phyloP scores from a whole-genome alignment of 2,329 filamentous ascomycete genomes.

The Neonectria hederae region DNA sequence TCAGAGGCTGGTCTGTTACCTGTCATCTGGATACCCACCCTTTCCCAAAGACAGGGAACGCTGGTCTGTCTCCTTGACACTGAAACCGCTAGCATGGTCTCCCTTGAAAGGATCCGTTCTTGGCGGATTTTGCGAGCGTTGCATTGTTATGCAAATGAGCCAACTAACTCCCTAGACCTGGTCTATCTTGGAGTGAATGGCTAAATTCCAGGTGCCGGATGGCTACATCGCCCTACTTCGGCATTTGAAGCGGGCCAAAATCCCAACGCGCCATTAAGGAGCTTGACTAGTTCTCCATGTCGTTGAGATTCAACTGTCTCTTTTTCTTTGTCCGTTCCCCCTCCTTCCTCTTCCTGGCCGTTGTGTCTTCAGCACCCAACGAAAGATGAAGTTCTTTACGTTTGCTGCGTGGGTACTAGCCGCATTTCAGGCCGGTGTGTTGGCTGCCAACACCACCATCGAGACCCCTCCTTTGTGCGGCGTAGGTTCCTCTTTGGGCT shows the following conservation, averaged over 20 bases:
- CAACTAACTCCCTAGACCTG: neutral
- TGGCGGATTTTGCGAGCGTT: neutral
- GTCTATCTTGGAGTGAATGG: conserved; percentile 1
- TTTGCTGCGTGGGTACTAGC: conserved; percentile 18
- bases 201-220: neutral
- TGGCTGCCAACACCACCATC: conserved; percentile 15
- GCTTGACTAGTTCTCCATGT: neutral
- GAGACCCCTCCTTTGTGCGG: conserved; percentile 26
- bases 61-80: neutral
- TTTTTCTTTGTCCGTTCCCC: neutral
- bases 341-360: neutral
- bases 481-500: conserved; percentile 7
- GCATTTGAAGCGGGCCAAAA: neutral
- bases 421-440: conserved; percentile 23
- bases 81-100: conserved; percentile 10
- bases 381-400: conserved; percentile 26
- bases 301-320: neutral
- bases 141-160: neutral
- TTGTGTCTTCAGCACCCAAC: neutral
- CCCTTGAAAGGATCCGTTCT: neutral
- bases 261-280: neutral
- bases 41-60: neutral
- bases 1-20: neutral
- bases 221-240: neutral
- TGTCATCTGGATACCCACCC: neutral